Conservation (phyloP, 148 eudicot genomes). For the Polygonum aviculare region DNA sequence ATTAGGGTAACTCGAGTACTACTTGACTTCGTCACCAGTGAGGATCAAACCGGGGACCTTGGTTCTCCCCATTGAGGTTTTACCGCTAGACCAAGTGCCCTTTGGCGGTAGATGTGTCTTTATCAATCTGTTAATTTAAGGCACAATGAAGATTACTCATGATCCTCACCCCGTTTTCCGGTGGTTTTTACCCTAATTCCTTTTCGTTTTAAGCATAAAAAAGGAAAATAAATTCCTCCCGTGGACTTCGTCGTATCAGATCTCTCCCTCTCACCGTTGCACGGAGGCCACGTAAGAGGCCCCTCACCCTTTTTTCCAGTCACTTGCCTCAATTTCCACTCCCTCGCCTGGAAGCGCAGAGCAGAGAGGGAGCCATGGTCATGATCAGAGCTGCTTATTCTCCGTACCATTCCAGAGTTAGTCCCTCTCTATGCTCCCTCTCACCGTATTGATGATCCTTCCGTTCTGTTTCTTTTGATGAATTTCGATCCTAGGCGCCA, state of each 20-base stretch:
- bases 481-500: not conserved
- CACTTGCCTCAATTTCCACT: not conserved
- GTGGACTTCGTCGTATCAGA: not conserved
- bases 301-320: conserved; percentile 5
- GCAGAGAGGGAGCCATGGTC: conserved; percentile 11
- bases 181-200: no score
- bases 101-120: no score
- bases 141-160: no score
- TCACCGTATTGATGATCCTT: not conserved
- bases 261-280: conserved; percentile 4
- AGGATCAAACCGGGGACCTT: no score
- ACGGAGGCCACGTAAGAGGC: not conserved
- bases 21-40: no score
- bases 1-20: no score
- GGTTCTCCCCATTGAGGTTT: no score
- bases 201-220: no score
- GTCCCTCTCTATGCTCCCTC: not conserved
- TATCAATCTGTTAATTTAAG: no score
- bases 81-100: no score
- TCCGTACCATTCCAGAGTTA: not conserved
- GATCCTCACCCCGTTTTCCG: no score
- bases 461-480: not conserved
- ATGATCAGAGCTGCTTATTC: conserved; percentile 4
- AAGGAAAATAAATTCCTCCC: not conserved
- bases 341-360: not conserved